Conservation (phyloP, 805 yeast genomes). For the Candida adriatica region DNA sequence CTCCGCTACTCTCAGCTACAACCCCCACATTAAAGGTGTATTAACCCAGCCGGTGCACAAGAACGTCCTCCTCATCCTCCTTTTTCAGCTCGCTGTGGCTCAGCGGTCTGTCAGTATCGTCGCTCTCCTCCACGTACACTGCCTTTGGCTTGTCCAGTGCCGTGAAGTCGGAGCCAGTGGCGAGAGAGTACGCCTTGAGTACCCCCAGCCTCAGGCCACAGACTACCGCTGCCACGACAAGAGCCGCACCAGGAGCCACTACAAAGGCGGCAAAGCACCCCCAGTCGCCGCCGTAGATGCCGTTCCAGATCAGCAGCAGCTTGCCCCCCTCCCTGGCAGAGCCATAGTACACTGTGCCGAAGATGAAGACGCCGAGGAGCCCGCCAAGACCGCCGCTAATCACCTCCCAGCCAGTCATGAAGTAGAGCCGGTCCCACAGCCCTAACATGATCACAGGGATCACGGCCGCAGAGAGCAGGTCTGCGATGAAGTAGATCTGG, state of each 20-base stretch:
- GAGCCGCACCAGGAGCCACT: conserved; percentile 79
- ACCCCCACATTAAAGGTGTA: too few relatives aligned
- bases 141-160: conserved; percentile 23
- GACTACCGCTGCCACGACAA: conserved; percentile 47
- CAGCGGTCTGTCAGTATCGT: background rate
- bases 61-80: background rate
- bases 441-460: conserved; percentile 84
- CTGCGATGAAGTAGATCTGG: conserved; percentile 86
- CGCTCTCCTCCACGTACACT: background rate
- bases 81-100: background rate
- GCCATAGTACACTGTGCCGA: conserved; percentile 74
- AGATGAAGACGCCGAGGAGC: conserved; percentile 68
- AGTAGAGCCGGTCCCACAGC: conserved; percentile 58
- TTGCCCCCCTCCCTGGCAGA: conserved; percentile 71
- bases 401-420: conserved; percentile 71
- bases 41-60: too few relatives aligned
- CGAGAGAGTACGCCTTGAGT: conserved; percentile 18
- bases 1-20: too few relatives aligned
- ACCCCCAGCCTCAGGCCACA: conserved; percentile 41
- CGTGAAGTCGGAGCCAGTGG: conserved; percentile 24
- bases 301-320: conserved; percentile 68
- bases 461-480: conserved; percentile 78
- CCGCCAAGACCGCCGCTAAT: conserved; percentile 83
- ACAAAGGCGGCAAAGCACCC: conserved; percentile 93
- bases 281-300: conserved; percentile 82